Conservation (phyloP, 192 early-diverging fungal genomes). For the Coemansia reversa region DNA sequence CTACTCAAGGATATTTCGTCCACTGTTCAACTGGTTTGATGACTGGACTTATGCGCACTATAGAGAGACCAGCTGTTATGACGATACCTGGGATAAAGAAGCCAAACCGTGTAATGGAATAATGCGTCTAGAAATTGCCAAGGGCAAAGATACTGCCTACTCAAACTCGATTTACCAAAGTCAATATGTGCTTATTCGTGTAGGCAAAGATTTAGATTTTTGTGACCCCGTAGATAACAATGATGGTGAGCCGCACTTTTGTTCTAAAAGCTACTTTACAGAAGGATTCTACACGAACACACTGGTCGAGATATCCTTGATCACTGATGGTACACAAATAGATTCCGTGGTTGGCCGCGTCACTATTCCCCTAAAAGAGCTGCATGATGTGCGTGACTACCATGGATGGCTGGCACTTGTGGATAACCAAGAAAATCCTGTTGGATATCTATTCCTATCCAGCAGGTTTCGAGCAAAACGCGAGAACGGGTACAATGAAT, state of each 20-base stretch:
- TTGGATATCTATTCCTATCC: slow-evolving; percentile 28
- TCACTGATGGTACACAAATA: slow-evolving; percentile 24
- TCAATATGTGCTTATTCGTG: slow-evolving; percentile 28
- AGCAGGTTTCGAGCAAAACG: slow-evolving; percentile 9
- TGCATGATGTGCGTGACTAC: slow-evolving; percentile 32
- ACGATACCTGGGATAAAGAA: slow-evolving; percentile 7
- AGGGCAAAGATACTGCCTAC: slow-evolving; percentile 31
- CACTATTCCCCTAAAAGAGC: slow-evolving; percentile 29
- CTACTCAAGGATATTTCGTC: slow-evolving; percentile 19
- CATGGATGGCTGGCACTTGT: slow-evolving; percentile 37
- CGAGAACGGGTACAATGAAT: slow-evolving; percentile 11
- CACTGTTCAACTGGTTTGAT: slow-evolving; percentile 30
- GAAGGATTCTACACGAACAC: slow-evolving; percentile 18
- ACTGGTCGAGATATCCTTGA: slow-evolving; percentile 26
- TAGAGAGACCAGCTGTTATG: slow-evolving; percentile 23
- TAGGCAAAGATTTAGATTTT: slow-evolving; percentile 11
- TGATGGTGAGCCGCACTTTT: slow-evolving; percentile 24
- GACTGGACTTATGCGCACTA: slow-evolving; percentile 19
- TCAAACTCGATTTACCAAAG: not conserved
- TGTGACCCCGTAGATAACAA: slow-evolving; percentile 19
- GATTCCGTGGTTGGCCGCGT: slow-evolving; percentile 32
- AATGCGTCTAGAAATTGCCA: slow-evolving; percentile 20
- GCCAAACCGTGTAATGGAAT: slow-evolving; percentile 1
- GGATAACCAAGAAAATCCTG: slow-evolving; percentile 11
- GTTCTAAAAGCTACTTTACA: slow-evolving; percentile 29